Base-by-base conservation (phyloP, 169 alveolate genomes). In the Babesia bovis region DNA sequence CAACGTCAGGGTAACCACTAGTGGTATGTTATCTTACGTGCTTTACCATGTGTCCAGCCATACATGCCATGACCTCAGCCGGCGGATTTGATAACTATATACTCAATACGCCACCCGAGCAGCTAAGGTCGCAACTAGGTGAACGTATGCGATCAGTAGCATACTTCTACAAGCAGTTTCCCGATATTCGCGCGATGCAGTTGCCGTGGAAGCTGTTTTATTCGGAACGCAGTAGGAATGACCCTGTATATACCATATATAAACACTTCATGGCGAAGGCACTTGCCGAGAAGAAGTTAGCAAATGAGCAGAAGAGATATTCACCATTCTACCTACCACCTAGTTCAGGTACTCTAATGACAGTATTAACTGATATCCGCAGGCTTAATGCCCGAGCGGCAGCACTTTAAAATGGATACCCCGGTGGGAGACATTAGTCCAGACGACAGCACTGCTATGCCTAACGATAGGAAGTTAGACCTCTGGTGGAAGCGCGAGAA, bases 31-130 rank as follows among this genome's bases (percentile, higher is more conserved):
- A 6, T 2, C 25, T 21, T 7, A 15, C 3, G 2, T 35, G 1
- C 3, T n/a, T n/a, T 2, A 26, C 15, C 12, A 25, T 5, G 25
- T 4, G 0, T 4, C 15, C 51, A 60, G 93, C 96, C 26, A 73
- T 92, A 9, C 95, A 92, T 69, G 96, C 95, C 38, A 92, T 92
- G 53, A 94, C 92, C 65, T 90, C 87, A 47, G 87, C 82, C 55
- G 96, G 96, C 0, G 96, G 96, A 0, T 88, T 92, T 72, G 96
- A 92, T 60, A 88, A 87, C 53, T 92, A 92, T 67, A 85, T 92
- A 23, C 74, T 90, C 65, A 87, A 91, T 53, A 90, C 95, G 0
- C 82, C 95, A 19, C 96, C 96, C 15, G 94, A 92, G 74, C 94
- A 92, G 53, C 89, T 92, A 73, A 60, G 96, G 58, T 89, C 94